Percentiles rank a stretch among this genome's conserved stretches.
Evolutionary conservation across 345 rosid species (phyloP).

Genomic region (Eucalyptus cladocalyx): DNA sequence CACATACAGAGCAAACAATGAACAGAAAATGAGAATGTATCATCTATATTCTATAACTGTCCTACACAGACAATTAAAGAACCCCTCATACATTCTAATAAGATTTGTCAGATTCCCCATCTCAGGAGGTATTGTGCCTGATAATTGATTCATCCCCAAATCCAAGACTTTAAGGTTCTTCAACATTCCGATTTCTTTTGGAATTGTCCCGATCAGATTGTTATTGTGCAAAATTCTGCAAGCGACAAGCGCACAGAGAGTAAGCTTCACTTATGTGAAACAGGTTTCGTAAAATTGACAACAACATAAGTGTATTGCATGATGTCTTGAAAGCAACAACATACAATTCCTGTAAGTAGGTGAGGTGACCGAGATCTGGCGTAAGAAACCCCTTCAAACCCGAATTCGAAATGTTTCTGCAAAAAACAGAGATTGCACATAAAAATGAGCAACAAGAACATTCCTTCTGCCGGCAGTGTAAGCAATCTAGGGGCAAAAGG

Average conservation of each 20-base stretch:
- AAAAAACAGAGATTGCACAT: not conserved
- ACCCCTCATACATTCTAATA: slow-evolving; percentile 36
- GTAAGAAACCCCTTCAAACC: slow-evolving; percentile 78
- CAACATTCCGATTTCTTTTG: slow-evolving; percentile 81
- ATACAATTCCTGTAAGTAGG: slow-evolving; percentile 70
- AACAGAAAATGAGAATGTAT: not conserved
- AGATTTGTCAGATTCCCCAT: slow-evolving; percentile 53
- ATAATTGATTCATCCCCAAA: slow-evolving; percentile 76
- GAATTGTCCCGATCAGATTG: slow-evolving; percentile 63
- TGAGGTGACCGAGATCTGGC: slow-evolving; percentile 67
- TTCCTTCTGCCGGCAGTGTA: not conserved
- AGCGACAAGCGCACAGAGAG: not conserved
- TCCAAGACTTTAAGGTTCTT: slow-evolving; percentile 68
- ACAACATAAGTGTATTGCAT: not conserved
- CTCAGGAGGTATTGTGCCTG: slow-evolving; percentile 83
- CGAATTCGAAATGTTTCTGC: slow-evolving; percentile 70
- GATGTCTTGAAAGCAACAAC: not conserved
- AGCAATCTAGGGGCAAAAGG: not conserved
- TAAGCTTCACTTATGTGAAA: not conserved
- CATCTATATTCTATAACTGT: not conserved
- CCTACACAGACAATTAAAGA: not conserved
- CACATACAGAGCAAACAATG: not conserved
- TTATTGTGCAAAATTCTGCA: slow-evolving; percentile 70
- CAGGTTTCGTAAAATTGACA: not conserved
- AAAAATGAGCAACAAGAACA: not conserved